Percentiles rank a stretch among this genome's conserved stretches.
Evolutionary conservation across 495 filamentous ascomycete species (phyloP).

Genomic region (Penicillium coprophilum): DNA sequence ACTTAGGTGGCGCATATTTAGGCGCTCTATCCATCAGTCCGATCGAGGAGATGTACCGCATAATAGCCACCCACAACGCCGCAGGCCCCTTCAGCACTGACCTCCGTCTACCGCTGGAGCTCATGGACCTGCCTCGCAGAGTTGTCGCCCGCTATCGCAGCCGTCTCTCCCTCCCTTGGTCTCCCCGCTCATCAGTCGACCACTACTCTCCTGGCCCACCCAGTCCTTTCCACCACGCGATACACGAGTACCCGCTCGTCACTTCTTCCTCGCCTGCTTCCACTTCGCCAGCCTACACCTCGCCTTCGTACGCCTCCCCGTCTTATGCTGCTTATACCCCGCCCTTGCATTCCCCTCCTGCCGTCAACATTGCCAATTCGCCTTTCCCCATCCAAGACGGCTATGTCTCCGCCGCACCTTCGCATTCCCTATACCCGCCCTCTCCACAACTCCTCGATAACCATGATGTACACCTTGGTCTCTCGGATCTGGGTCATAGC

Average conservation of each 20-base stretch:
- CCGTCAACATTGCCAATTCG: conserved; percentile 39
- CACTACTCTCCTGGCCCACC: conserved; percentile 39
- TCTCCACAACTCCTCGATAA: conserved; percentile 41
- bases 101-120: conserved; percentile 31
- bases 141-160: conserved; percentile 38
- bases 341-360: conserved; percentile 43
- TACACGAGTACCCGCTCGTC: conserved; percentile 38
- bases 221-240: conserved; percentile 38
- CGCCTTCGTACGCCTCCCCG: conserved; percentile 41
- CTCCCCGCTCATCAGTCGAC: conserved; percentile 41
- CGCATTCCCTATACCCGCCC: conserved; percentile 37
- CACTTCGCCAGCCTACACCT: conserved; percentile 39
- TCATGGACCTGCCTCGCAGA: conserved; percentile 45
- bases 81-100: conserved; percentile 39
- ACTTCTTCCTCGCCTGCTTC: conserved; percentile 42
- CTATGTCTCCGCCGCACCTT: conserved; percentile 37
- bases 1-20: conserved; percentile 84
- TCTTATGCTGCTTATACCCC: conserved; percentile 45
- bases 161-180: conserved; percentile 37
- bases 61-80: conserved; percentile 36
- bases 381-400: conserved; percentile 34
- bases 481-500: conserved; percentile 30
- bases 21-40: conserved; percentile 72
- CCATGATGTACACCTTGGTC: conserved; percentile 26
- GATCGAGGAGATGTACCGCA: conserved; percentile 74